A percentile compares a stretch with the other conserved stretches of the same genome.
Evolutionary conservation across 2,329 filamentous ascomycete species (phyloP).

Genomic region (Pseudophaeomoniella oleicola): DNA sequence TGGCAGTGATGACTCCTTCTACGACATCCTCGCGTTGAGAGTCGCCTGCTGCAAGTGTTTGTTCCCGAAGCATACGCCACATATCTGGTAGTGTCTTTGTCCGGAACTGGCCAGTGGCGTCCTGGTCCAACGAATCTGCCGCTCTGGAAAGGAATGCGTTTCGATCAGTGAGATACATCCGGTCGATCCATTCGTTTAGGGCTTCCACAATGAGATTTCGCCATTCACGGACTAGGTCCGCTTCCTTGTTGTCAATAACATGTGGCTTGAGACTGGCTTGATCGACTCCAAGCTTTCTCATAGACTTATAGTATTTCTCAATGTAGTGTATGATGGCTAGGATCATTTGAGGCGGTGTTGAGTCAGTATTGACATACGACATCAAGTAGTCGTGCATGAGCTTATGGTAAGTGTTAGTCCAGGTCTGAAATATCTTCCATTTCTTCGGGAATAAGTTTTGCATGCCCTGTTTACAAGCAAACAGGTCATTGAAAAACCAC

Average conservation of each 20-base stretch:
- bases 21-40: conserved; percentile 80
- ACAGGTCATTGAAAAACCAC: conserved; percentile 97
- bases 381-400: conserved; percentile 93
- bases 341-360: conserved; percentile 73
- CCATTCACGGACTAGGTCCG: conserved; percentile 86
- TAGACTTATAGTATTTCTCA: conserved; percentile 91
- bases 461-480: conserved; percentile 89
- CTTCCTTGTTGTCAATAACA: conserved; percentile 77
- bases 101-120: conserved; percentile 80
- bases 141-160: conserved; percentile 67
- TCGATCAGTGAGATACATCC: conserved; percentile 71
- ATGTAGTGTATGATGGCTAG: conserved; percentile 90
- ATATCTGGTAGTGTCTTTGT: conserved; percentile 86
- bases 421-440: conserved; percentile 89
- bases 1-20: conserved; percentile 89
- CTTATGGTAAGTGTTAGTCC: conserved; percentile 77
- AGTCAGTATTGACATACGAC: conserved; percentile 66
- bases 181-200: conserved; percentile 94
- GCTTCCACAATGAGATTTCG: conserved; percentile 88
- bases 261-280: conserved; percentile 68
- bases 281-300: conserved; percentile 73
- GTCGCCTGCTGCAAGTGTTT: conserved; percentile 69
- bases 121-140: conserved; percentile 68
- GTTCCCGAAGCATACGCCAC: conserved; percentile 95
- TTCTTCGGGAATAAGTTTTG: conserved; percentile 81